phyloP scores from a whole-genome alignment of 768 basidiomycete genomes.

The Russula lepida region DNA sequence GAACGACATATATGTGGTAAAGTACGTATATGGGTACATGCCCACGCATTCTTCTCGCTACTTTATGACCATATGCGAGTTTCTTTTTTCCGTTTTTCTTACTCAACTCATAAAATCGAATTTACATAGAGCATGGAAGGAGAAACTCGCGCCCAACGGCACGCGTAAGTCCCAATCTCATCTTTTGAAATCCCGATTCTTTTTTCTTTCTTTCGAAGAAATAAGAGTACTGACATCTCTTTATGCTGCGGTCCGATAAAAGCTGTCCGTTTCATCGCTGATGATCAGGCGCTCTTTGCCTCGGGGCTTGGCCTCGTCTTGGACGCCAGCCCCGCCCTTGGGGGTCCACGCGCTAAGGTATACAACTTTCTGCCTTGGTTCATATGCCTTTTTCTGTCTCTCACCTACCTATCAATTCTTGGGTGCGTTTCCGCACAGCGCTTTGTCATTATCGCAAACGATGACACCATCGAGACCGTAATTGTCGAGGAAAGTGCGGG shows the following conservation, averaged over 20 bases:
- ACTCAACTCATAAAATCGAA: background rate
- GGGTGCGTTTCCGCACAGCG: constrained; percentile 32
- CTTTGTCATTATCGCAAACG: constrained; percentile 58
- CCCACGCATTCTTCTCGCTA: background rate
- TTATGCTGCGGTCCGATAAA: background rate
- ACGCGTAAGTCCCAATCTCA: constrained; percentile 35
- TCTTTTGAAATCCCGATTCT: background rate
- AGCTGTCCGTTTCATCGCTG: constrained; percentile 37
- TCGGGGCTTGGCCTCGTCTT: constrained; percentile 36
- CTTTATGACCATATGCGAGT: background rate
- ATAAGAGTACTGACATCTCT: background rate
- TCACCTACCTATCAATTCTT: background rate
- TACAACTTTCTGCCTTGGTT: background rate
- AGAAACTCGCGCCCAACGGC: constrained; percentile 46
- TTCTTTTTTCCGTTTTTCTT: background rate
- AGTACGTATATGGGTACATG: background rate
- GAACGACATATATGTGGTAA: constrained; percentile 68
- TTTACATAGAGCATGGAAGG: constrained; percentile 47
- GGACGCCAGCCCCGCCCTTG: constrained; percentile 48
- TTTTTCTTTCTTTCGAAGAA: background rate
- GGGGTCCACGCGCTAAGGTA: constrained; percentile 54
- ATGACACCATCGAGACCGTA: constrained; percentile 57
- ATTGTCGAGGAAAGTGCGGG: constrained; percentile 35
- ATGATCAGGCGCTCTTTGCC: constrained; percentile 48
- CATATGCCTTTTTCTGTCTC: background rate